A percentile compares a stretch with the other conserved stretches of the same genome.
phyloP scores from a whole-genome alignment of 1,284 basidiomycete species.

The Pascua guehoae region DNA sequence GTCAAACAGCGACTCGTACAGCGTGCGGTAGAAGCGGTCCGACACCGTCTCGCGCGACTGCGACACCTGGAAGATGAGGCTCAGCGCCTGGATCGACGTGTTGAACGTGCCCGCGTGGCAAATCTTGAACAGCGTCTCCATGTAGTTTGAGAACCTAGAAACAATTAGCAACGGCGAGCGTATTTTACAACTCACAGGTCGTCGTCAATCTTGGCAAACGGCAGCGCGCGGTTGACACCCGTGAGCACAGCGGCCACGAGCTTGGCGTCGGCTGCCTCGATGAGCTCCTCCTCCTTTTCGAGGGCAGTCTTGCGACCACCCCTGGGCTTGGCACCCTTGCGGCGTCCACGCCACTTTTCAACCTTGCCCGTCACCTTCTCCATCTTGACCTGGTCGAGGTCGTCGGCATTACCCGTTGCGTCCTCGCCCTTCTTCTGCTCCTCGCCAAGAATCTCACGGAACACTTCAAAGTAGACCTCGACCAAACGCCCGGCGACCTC shows the following conservation, averaged over 20 bases:
- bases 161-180: not conserved
- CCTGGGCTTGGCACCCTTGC: constrained; percentile 46
- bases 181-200: constrained; percentile 55
- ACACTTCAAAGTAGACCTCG: constrained; percentile 92
- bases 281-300: constrained; percentile 54
- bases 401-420: constrained; percentile 43
- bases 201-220: constrained; percentile 72
- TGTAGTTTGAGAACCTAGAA: constrained; percentile 73
- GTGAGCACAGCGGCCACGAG: constrained; percentile 88
- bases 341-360: constrained; percentile 46
- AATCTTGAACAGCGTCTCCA: constrained; percentile 91
- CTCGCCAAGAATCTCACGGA: constrained; percentile 77
- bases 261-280: constrained; percentile 77
- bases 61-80: constrained; percentile 82
- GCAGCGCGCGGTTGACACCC: constrained; percentile 91
- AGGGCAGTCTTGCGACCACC: constrained; percentile 38
- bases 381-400: constrained; percentile 40
- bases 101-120: constrained; percentile 90
- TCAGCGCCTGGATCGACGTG: constrained; percentile 88
- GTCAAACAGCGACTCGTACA: constrained; percentile 87
- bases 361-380: constrained; percentile 50
- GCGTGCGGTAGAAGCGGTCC: constrained; percentile 83
- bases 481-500: constrained; percentile 79
- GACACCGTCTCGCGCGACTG: constrained; percentile 56
- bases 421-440: constrained; percentile 40